phyloP scores from a whole-genome alignment of 208 protist species.

The Trypanosoma brucei region DNA sequence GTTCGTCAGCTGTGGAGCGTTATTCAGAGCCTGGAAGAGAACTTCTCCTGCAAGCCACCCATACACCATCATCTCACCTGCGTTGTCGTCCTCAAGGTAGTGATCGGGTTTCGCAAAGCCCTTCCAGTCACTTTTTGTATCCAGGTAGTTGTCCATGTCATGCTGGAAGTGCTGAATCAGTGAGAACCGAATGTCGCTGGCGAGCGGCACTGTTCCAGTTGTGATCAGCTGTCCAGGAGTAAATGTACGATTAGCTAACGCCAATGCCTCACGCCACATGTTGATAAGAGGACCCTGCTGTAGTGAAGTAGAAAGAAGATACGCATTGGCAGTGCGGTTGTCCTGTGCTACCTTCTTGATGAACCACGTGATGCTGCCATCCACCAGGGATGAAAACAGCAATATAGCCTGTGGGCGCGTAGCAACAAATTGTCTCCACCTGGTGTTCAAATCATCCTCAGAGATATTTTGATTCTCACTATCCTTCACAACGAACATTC shows the following conservation, averaged over 20 bases:
- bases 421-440: slow-evolving; percentile 6
- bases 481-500: slow-evolving; percentile 3
- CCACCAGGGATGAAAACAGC: neutral
- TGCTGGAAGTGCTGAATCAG: slow-evolving; percentile 21
- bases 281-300: neutral
- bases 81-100: slow-evolving; percentile 16
- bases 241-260: slow-evolving; percentile 1
- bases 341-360: slow-evolving; percentile 14
- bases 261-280: neutral
- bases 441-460: slow-evolving; percentile 5
- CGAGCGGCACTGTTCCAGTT: slow-evolving; percentile 22
- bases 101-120: slow-evolving; percentile 2
- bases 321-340: slow-evolving; percentile 4
- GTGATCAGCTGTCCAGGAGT: slow-evolving; percentile 17
- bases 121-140: neutral
- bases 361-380: neutral
- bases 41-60: slow-evolving; percentile 1
- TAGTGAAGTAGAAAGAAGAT: slow-evolving; percentile 6
- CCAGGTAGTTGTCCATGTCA: slow-evolving; percentile 23
- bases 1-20: neutral
- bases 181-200: slow-evolving; percentile 13
- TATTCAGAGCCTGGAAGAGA: neutral
- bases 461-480: neutral
- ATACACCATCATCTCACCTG: slow-evolving; percentile 16
- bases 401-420: slow-evolving; percentile 8